Percentiles rank a stretch among this genome's conserved stretches.
Evolutionary conservation across 352 stramenopile genomes (phyloP).

Genomic region (Phytopythium litorale): DNA sequence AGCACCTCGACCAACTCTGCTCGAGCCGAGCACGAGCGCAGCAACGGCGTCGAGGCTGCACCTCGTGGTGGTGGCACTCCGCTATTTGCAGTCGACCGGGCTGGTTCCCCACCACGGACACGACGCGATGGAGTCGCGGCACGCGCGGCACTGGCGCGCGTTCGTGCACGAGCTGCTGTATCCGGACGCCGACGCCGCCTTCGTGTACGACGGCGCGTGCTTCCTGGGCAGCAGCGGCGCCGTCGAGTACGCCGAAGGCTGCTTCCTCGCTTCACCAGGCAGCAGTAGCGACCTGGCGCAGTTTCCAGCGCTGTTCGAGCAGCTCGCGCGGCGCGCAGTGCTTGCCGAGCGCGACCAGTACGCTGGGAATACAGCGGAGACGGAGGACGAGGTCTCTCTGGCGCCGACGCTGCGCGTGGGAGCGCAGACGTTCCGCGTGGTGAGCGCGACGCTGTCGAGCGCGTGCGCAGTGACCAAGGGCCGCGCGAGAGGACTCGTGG

Average conservation of each 20-base stretch:
- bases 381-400: slow-evolving; percentile 2
- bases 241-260: slow-evolving; percentile 41
- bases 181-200: background rate
- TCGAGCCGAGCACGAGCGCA: background rate
- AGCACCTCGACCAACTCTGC: background rate
- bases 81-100: background rate
- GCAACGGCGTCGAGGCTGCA: background rate
- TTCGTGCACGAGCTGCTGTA: slow-evolving; percentile 34
- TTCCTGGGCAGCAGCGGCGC: slow-evolving; percentile 30
- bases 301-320: slow-evolving; percentile 33
- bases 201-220: slow-evolving; percentile 41
- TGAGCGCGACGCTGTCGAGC: slow-evolving; percentile 40
- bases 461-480: slow-evolving; percentile 34
- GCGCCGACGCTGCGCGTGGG: slow-evolving; percentile 31
- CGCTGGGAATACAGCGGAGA: background rate
- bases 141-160: slow-evolving; percentile 36
- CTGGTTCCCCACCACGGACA: background rate
- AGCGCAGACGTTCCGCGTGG: slow-evolving; percentile 31
- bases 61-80: background rate
- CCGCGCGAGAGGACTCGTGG: slow-evolving; percentile 30
- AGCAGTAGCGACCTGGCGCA: slow-evolving; percentile 6
- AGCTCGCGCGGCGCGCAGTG: slow-evolving; percentile 39
- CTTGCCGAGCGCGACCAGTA: slow-evolving; percentile 12
- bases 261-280: slow-evolving; percentile 22
- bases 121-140: slow-evolving; percentile 32